Evolutionary conservation across 2,329 filamentous ascomycete species (phyloP).

Genomic region (Paecilomyces variotii): DNA sequence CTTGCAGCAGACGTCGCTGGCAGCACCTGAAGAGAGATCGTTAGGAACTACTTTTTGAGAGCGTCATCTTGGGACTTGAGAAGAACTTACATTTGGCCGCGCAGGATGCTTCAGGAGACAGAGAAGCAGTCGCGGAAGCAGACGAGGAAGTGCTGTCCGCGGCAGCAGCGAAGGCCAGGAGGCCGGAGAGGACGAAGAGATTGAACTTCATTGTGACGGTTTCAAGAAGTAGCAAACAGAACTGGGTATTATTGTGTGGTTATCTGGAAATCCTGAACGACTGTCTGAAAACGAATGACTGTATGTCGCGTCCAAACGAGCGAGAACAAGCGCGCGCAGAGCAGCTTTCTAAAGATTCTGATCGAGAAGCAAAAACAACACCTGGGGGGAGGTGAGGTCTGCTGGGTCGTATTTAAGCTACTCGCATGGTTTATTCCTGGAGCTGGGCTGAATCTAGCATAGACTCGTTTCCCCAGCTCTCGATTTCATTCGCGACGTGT

Average conservation of each 20-base stretch:
- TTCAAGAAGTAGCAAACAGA: neutral
- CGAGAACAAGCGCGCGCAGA: neutral
- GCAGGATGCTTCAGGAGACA: slow-evolving; percentile 26
- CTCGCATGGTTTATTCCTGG: neutral
- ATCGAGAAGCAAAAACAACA: neutral
- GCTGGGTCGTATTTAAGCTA: neutral
- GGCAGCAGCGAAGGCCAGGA: slow-evolving; percentile 39
- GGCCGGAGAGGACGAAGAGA: slow-evolving; percentile 35
- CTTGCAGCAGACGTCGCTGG: slow-evolving; percentile 43
- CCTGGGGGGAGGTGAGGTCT: neutral
- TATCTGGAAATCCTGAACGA: neutral
- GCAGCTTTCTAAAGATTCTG: neutral
- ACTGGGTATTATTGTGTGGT: neutral
- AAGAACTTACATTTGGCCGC: slow-evolving; percentile 27
- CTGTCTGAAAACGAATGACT: neutral
- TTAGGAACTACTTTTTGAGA: neutral
- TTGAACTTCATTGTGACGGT: slow-evolving; percentile 34
- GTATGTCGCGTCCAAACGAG: neutral
- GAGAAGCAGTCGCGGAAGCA: slow-evolving; percentile 21
- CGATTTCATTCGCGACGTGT: neutral
- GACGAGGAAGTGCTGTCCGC: slow-evolving; percentile 23
- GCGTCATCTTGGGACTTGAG: neutral
- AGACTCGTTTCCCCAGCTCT: neutral
- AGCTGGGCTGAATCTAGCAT: neutral
- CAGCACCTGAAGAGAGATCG: slow-evolving; percentile 23